phyloP scores from a whole-genome alignment of 352 stramenopile species.

The Phytophthora tentaculata region DNA sequence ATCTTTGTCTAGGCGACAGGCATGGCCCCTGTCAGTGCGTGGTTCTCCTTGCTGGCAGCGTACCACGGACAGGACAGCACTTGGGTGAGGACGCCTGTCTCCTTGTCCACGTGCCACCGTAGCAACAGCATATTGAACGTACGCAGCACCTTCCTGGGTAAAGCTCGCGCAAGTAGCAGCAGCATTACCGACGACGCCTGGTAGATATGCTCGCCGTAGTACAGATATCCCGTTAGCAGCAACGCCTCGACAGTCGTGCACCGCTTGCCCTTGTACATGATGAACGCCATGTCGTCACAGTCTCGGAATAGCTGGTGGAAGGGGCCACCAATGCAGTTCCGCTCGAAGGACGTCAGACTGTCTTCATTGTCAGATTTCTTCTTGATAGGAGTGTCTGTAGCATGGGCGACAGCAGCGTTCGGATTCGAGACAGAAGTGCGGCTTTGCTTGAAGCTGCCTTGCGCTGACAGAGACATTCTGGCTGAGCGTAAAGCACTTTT shows the following conservation, averaged over 20 bases:
- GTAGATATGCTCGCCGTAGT: constrained; percentile 41
- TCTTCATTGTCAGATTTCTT: constrained; percentile 11
- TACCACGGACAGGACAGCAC: constrained; percentile 32
- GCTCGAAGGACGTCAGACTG: constrained; percentile 28
- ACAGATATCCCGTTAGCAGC: constrained; percentile 34
- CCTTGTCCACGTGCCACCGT: constrained; percentile 33
- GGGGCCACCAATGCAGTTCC: constrained; percentile 30
- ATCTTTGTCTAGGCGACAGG: constrained; percentile 11
- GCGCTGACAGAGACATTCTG: constrained; percentile 11
- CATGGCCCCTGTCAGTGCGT: constrained; percentile 15
- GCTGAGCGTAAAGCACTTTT: constrained; percentile 21
- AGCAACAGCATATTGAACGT: constrained; percentile 44
- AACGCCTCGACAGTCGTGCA: constrained; percentile 35
- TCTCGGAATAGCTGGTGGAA: constrained; percentile 32
- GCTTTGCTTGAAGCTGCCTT: neutral
- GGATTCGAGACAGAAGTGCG: neutral
- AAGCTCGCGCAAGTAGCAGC: constrained; percentile 24
- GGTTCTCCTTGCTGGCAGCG: constrained; percentile 26
- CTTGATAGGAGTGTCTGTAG: neutral
- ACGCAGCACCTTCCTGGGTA: constrained; percentile 32
- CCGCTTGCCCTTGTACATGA: constrained; percentile 30
- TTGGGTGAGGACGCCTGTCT: constrained; percentile 20
- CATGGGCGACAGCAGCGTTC: neutral
- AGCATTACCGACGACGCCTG: constrained; percentile 31
- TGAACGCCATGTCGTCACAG: constrained; percentile 36